Evolutionary conservation across 2,329 filamentous ascomycete species (phyloP), one percentile per base, ranked within the genome.

Genomic region (Pseudogymnoascus sp.): DNA sequence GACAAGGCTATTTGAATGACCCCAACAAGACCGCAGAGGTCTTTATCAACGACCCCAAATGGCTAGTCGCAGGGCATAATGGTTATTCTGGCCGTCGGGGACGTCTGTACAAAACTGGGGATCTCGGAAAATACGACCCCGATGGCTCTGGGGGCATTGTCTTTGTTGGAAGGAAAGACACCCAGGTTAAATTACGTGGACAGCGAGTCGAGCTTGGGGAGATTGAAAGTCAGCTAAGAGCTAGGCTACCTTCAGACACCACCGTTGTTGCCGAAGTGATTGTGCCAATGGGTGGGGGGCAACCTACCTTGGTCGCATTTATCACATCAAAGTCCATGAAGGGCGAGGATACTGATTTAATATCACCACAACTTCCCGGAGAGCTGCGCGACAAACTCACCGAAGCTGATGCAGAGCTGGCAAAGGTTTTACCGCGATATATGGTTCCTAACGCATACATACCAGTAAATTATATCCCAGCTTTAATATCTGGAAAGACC

Each of bases 181-280:
- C 80, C n/a, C 85, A 86, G 70, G 81, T 87, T 60, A 89, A 90
- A 72, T 73, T 89, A 28, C 77, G 80, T 9, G 89, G 88, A 25
- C 86, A 83, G 65, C 76, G 86, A 60, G 80, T 87, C 59, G 88
- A 86, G 71, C 75, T 85, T 58, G 78, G 75, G 9, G 80, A 78
- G 68, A 79, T 78, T 60, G 81, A 76, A 68, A 74, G 73, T 63
- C 75, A 74, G 60, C 66, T 71, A 22, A 75, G 60, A 62, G 72
- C 64, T 60, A 70, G 69, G 9, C 75, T 78, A 33, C 73, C 77
- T 7, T 61, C 70, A 0, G 6, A 73, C 64, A 47, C 64, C 6
- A 64, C 66, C 2, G 67, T 72, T 20, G 67, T 72, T 33, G 72
- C 68, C 15, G 68, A 75, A 36, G 71, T 75, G 36, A 70, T 72